Conservation (phyloP, 257 asterid genomes). For the Gentiana macrophylla region DNA sequence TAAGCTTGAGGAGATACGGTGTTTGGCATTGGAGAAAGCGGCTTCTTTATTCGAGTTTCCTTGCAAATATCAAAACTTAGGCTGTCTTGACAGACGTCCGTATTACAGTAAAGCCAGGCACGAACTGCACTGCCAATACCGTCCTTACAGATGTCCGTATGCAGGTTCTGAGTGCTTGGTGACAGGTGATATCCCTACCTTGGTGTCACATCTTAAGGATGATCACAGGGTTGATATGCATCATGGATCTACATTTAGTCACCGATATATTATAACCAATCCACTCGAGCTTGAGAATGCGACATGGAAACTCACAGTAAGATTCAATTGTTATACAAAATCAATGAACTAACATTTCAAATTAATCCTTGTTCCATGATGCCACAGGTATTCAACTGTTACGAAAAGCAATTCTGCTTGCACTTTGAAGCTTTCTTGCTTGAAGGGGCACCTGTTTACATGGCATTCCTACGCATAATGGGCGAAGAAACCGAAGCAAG, state of each 20-base stretch:
- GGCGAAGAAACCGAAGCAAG: conserved; percentile 70
- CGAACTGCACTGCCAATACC: conserved; percentile 55
- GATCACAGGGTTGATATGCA: conserved; percentile 89
- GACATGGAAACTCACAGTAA: conserved; percentile 95
- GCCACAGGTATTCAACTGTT: conserved; percentile 75
- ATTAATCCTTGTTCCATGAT: not conserved
- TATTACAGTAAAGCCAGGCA: conserved; percentile 58
- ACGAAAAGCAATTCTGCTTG: conserved; percentile 62
- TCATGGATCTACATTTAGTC: conserved; percentile 69
- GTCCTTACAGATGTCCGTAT: conserved; percentile 73
- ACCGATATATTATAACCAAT: conserved; percentile 67
- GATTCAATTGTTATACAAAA: conserved; percentile 4
- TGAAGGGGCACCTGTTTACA: conserved; percentile 64
- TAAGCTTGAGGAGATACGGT: conserved; percentile 66
- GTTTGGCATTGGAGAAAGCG: conserved; percentile 82
- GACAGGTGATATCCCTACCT: conserved; percentile 54
- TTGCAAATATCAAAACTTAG: conserved; percentile 54
- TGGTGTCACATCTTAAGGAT: conserved; percentile 64
- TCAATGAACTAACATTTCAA: too few species aligned
- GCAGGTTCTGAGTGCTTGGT: conserved; percentile 72
- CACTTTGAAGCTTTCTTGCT: conserved; percentile 80
- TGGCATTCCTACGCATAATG: conserved; percentile 88
- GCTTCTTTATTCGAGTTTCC: conserved; percentile 72
- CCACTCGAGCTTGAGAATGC: conserved; percentile 72
- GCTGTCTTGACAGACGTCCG: conserved; percentile 56